Evolutionary conservation across 1,284 basidiomycete genomes (phyloP), one percentile per base, ranked within the genome.

Genomic region (Sutorius eximius): DNA sequence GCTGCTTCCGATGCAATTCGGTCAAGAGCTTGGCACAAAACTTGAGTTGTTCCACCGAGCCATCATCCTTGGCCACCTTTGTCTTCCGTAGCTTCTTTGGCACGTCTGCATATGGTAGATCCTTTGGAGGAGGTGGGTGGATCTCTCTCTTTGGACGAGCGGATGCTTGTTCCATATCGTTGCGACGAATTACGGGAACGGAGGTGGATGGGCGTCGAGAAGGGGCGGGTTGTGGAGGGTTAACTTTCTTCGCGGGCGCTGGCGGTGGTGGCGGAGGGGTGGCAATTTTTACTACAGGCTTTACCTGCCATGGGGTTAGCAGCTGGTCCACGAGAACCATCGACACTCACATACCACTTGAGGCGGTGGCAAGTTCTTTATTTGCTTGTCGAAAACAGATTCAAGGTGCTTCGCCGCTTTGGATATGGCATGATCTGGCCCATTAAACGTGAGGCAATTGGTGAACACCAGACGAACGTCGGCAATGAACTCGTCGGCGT

Each of bases 121-220:
- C 96, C 72, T 94, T 95, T 0, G 94, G 87, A 15, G 94, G 87
- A 18, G 95, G 95, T 12, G 95, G 93, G 66, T 98, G 95, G 38
- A 98, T 95, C 72, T 98, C 96, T 51, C 96, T 91, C 76, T 98
- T 98, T 1, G 96, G 96, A 20, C 96, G 85, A n/a, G 83, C 81
- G 37, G 78, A 73, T 29, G 74, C 75, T 43, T 77, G 78, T 36
- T 77, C 73, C 15, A 77, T 78, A 15, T 88, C 87, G 16, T 83
- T 85, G 29, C 90, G 87, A 42, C 89, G 82, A 62, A 91, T 89
- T 50, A 85, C 83, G 47, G 90, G 91, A 8, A 91, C 80, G n/a
- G 87, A 84, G 0, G 85, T 86, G 5, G 90, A 92, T 1, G 83
- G 76, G 48, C 89, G 83, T 45, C 89, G 84, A 27, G 77, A 75